Evolutionary conservation across 805 yeast species (phyloP), one percentile per base, ranked within the genome.

Genomic region (Grigorovia yakushimaensis): DNA sequence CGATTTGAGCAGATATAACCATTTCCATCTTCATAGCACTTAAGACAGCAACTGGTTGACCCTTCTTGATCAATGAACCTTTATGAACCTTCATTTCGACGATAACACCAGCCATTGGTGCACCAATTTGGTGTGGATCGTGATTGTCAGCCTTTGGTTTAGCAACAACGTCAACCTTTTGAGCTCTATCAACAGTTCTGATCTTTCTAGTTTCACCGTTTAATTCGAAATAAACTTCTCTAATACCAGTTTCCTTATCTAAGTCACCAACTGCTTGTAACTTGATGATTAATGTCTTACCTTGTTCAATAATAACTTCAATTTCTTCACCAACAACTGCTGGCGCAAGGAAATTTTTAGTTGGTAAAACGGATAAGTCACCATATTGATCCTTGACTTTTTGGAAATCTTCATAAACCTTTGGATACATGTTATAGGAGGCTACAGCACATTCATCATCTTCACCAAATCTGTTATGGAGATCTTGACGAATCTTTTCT

Each of bases 1-100:
- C 76, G 50, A 80, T 84, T 47, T 95, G 95, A 20, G 98, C 91
- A 65, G 88, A 79, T 59, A 91, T 89, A 45, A 93, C 95, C 97
- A 93, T 93, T 74, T 93, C 98, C 98, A 91, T 91, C 79, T 91
- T 91, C 98, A 91, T 91, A 54, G 98, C 98, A 65, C 91, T 81
- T 64, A 91, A 76, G 22, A 91, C 95, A 51, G 95, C 94, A 54
- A 91, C 68, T 33, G 96, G 89, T 65, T 91, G 95, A 55, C 98
- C 98, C 79, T 91, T 91, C 78, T 87, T 88, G 55, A 93, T 95
- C 54, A 83, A 84, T 46, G 81, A 76, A 51, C 94, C 96, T 56
- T 79, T 78, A 73, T 88, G 86, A 53, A 88, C 88, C 64, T 95
- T 86, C 47, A 89, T 85, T 71, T 93, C 98, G 54, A 91, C 87